Base-by-base conservation (phyloP, 1,284 basidiomycete genomes). In the Rhodotorula sp. region DNA sequence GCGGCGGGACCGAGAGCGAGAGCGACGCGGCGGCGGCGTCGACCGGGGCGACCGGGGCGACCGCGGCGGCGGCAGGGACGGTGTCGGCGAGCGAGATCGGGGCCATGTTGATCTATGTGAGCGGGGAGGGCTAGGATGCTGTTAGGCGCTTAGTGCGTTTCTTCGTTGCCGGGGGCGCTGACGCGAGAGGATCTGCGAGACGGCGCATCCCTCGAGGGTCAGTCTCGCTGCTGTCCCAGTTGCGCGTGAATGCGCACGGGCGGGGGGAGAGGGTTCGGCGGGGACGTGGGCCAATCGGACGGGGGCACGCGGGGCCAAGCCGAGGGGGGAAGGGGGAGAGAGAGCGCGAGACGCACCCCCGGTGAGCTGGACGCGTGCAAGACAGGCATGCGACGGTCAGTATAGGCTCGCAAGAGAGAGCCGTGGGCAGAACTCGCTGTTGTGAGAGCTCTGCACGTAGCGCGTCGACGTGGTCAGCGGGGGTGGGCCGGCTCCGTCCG, bases 31-130 rank as follows among this genome's bases (percentile, higher is more conserved):
- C 50, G 61, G 21, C 27, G 46, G 10, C 8, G 48, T 5, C 88
- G 59, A 92, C n/a, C n/a, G n/a, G 89, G 70, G 91, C 94, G 63
- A 92, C 90, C 81, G 96, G 93, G 79, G 94, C 84, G 29, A 46
- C 17, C 37, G 59, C 3, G 29, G 55, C 48, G 63, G 21, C 37
- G 37, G 61, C 37, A 41, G 41, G 22, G 63, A 44, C 37, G 60
- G 48, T 51, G 55, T 67, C 66, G 55, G 54, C 21, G 55, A 67
- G 60, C 22, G 66, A 34, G 48, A 81, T 81, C 32, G 83, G 82
- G 44, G 82, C 80, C 82, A 83, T 84, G 50, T 29, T 64, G 22
- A 50, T 29, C 8, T 9, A 37, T n/a, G n/a, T n/a, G 25, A 53
- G 61, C 3, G 64, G 34, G 65, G 65, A 53, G 62, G 59, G 74